Percentiles rank a stretch among this genome's conserved stretches.
Conservation (phyloP, 78 protist genomes). For the Dictyostelium purpureum region DNA sequence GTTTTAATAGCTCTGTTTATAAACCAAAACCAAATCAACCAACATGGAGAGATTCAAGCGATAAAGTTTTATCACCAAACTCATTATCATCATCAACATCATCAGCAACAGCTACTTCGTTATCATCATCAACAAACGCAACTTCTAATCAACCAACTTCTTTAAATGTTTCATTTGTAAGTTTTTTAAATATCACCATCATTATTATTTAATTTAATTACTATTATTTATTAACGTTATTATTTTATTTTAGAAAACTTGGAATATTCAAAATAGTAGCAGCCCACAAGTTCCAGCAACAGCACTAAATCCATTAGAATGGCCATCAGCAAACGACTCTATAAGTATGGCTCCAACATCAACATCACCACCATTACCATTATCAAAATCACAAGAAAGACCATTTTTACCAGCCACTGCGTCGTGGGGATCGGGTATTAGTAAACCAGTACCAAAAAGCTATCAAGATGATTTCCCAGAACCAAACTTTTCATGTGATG, state of each 20-base stretch:
- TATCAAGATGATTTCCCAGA: constrained; percentile 7
- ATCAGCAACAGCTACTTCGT: neutral
- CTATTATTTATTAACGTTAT: neutral
- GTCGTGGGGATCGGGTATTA: constrained; percentile 55
- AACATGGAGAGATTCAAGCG: constrained; percentile 12
- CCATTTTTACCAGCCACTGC: constrained; percentile 64
- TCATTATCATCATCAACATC: constrained; percentile 18
- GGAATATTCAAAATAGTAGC: constrained; percentile 28
- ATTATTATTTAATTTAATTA: neutral
- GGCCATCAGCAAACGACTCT: constrained; percentile 77
- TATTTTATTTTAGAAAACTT: constrained; percentile 29
- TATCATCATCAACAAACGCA: neutral
- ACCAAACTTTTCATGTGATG: neutral
- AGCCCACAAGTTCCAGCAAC: neutral
- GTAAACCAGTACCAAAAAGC: neutral
- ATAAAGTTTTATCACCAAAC: neutral
- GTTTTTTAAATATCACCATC: neutral
- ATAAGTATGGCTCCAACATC: constrained; percentile 36
- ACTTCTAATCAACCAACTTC: neutral
- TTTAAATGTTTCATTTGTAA: constrained; percentile 24
- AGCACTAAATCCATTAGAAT: constrained; percentile 66
- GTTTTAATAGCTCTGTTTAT: neutral
- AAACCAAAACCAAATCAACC: constrained; percentile 17
- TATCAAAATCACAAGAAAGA: constrained; percentile 66
- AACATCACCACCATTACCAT: constrained; percentile 58